These are phyloP conservation scores for Yarrowia hollandica DNA, from an alignment of 805 yeast genomes.

Conservation along the genomic window DNA sequence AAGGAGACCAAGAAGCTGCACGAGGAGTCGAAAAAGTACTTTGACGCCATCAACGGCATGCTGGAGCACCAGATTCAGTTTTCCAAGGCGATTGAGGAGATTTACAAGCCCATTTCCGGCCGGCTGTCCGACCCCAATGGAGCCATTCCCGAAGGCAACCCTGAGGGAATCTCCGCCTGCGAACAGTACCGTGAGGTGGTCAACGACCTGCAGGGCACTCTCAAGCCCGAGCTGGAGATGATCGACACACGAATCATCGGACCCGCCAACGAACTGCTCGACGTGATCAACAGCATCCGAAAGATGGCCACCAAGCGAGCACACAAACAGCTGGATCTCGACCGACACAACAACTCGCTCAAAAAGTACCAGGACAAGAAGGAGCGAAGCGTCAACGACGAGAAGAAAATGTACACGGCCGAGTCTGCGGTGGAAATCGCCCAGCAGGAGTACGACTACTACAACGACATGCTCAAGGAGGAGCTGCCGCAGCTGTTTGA, in stretches of 20 bases:
- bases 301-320: conserved; percentile 95
- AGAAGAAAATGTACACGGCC: conserved; percentile 82
- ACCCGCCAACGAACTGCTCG: conserved; percentile 88
- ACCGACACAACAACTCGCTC: conserved; percentile 70
- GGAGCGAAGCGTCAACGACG: conserved; percentile 84
- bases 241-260: conserved; percentile 85
- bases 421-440: conserved; percentile 90
- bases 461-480: conserved; percentile 87
- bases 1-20: conserved; percentile 83
- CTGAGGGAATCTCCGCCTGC: conserved; percentile 93
- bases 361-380: conserved; percentile 77
- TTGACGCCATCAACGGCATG: conserved; percentile 90
- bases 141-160: conserved; percentile 86
- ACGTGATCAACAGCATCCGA: conserved; percentile 76
- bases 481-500: conserved; percentile 87
- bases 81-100: conserved; percentile 92
- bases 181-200: conserved; percentile 89
- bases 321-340: conserved; percentile 92
- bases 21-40: conserved; percentile 87
- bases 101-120: conserved; percentile 94
- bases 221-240: conserved; percentile 90
- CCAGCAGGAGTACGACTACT: conserved; percentile 92
- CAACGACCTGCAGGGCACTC: conserved; percentile 74
- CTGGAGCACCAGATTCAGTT: conserved; percentile 90
- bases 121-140: conserved; percentile 87